phyloP scores from a whole-genome alignment of 257 asterid species.

The Przewalskia tangutica region DNA sequence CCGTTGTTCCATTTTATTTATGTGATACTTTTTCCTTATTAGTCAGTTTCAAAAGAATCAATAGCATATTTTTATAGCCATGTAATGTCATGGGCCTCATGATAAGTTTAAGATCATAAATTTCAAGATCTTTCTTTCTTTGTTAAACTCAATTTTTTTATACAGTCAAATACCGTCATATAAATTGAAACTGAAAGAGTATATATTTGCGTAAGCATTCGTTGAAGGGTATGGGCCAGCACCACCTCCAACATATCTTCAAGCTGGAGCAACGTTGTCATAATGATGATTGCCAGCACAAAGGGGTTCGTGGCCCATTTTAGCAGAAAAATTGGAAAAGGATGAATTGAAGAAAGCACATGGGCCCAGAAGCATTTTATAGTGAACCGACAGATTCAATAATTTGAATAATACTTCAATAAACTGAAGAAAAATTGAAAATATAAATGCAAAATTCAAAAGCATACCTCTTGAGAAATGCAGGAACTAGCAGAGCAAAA shows the following conservation, averaged over 20 bases:
- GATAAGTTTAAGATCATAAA: not conserved
- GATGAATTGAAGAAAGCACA: not conserved
- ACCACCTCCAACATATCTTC: not conserved
- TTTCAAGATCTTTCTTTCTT: not conserved
- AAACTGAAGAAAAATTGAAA: too few relatives aligned
- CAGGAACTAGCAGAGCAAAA: not conserved
- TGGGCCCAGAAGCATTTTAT: not conserved
- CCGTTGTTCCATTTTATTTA: not conserved
- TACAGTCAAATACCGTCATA: not conserved
- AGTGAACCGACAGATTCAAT: not conserved
- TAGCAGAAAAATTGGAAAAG: not conserved
- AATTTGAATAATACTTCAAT: not conserved
- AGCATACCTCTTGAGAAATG: not conserved
- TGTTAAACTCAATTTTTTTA: not conserved
- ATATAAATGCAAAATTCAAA: not conserved
- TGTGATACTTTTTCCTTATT: not conserved
- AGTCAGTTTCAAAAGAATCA: not conserved
- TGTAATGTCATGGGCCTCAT: not conserved
- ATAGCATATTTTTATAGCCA: not conserved
- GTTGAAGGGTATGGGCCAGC: not conserved
- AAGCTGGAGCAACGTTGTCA: conserved; percentile 6
- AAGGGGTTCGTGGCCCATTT: not conserved
- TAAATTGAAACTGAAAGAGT: not conserved
- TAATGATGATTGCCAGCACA: not conserved
- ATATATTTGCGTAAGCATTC: not conserved